phyloP scores from a whole-genome alignment of 345 rosid genomes.

The Murraya koenigii region DNA sequence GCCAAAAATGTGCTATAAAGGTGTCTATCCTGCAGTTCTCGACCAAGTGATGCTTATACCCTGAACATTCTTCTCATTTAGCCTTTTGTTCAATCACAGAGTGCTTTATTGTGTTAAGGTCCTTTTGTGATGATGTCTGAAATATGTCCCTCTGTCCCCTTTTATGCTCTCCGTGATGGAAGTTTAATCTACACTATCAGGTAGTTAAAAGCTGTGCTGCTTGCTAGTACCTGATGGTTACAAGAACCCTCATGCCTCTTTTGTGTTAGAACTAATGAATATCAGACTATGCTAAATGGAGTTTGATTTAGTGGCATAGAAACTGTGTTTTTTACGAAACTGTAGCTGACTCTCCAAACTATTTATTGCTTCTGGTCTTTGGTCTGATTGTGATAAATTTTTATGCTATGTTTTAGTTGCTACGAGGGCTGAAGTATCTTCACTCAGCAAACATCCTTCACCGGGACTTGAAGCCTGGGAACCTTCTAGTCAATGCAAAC shows the following conservation, averaged over 20 bases:
- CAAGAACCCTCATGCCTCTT: background rate
- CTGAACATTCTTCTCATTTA: background rate
- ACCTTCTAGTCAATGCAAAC: slow-evolving; percentile 78
- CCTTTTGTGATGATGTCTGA: background rate
- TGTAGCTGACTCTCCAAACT: background rate
- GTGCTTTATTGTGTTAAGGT: background rate
- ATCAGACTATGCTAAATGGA: background rate
- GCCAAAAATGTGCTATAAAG: background rate
- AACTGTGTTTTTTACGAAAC: background rate
- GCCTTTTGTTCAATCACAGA: background rate
- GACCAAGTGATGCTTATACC: background rate
- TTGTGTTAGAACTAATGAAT: background rate
- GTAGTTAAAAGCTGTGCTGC: background rate
- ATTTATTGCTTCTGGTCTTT: background rate
- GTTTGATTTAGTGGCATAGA: background rate
- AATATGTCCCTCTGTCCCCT: background rate
- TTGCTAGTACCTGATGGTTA: background rate
- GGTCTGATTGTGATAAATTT: slow-evolving; percentile 13
- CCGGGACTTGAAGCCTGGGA: slow-evolving; percentile 87
- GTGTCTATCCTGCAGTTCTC: background rate
- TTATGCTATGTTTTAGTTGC: slow-evolving; percentile 43
- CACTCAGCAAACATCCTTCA: slow-evolving; percentile 94
- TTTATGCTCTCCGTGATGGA: background rate
- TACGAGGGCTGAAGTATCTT: slow-evolving; percentile 80
- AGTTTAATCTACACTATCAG: background rate